phyloP scores from a whole-genome alignment of 129 eudicot genomes.

The Saussurea involucrata region DNA sequence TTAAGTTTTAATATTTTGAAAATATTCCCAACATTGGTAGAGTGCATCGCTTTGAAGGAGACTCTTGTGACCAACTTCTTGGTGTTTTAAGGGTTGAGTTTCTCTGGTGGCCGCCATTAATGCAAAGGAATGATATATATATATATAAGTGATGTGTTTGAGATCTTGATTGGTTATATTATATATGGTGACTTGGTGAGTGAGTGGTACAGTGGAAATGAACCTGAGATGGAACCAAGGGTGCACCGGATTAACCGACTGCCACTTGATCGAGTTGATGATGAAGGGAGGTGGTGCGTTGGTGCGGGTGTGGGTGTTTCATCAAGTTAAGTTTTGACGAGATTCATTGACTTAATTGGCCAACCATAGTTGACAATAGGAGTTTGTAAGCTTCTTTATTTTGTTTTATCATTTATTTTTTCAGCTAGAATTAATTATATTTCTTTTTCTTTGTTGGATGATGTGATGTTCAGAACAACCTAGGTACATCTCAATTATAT shows the following conservation, averaged over 20 bases:
- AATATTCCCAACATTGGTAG: no score
- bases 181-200: no score
- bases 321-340: neutral
- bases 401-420: no score
- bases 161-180: neutral
- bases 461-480: no score
- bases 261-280: neutral
- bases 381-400: neutral
- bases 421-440: no score
- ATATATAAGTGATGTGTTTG: neutral
- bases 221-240: neutral
- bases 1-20: no score
- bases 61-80: constrained; percentile 46
- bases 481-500: no score
- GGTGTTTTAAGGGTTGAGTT: constrained; percentile 20
- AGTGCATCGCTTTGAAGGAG: constrained; percentile 43
- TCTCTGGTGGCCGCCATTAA: neutral
- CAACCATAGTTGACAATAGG: neutral
- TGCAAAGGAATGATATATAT: neutral
- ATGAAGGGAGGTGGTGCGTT: neutral
- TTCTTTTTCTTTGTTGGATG: no score
- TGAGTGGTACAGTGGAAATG: neutral
- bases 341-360: neutral
- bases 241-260: neutral
- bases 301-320: neutral